Percentiles rank a stretch among this genome's conserved stretches.
phyloP scores from a whole-genome alignment of 2,329 filamentous ascomycete genomes.

The Beauveria medogensis region DNA sequence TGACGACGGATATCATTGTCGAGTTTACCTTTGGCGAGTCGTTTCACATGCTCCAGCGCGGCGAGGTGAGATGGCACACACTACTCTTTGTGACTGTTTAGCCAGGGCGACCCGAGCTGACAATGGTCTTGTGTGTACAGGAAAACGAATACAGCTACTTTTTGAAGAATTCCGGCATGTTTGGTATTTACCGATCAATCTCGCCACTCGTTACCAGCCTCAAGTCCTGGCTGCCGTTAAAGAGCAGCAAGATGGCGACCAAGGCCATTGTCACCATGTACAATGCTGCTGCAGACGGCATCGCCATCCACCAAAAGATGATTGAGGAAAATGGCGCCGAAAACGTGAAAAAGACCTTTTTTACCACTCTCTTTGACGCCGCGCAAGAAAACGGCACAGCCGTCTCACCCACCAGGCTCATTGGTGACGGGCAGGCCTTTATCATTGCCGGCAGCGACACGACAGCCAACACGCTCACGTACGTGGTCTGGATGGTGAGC shows the following conservation, averaged over 20 bases:
- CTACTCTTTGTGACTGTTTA: background rate
- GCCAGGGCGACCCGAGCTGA: background rate
- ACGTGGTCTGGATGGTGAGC: slow-evolving; percentile 34
- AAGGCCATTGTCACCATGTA: background rate
- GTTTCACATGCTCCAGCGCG: slow-evolving; percentile 13
- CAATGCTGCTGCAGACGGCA: background rate
- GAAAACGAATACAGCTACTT: slow-evolving; percentile 7
- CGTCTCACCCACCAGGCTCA: slow-evolving; percentile 24
- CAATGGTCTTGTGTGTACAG: background rate
- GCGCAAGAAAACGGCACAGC: slow-evolving; percentile 20
- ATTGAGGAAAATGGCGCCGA: background rate
- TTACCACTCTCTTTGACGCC: slow-evolving; percentile 29
- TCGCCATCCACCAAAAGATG: slow-evolving; percentile 3
- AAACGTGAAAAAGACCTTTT: slow-evolving; percentile 21
- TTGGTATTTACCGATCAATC: slow-evolving; percentile 1
- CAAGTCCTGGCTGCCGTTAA: background rate
- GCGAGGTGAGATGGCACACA: background rate
- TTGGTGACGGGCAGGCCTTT: slow-evolving; percentile 31
- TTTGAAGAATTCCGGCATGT: background rate
- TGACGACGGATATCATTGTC: slow-evolving; percentile 21
- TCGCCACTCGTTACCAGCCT: background rate
- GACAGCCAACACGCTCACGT: slow-evolving; percentile 41
- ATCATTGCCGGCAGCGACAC: slow-evolving; percentile 47
- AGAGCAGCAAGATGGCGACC: background rate
- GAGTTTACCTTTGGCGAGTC: slow-evolving; percentile 21